A percentile compares a stretch with the other conserved stretches of the same genome.
Evolutionary conservation across 352 stramenopile species (phyloP).

Genomic region (Phytophthora meadii): DNA sequence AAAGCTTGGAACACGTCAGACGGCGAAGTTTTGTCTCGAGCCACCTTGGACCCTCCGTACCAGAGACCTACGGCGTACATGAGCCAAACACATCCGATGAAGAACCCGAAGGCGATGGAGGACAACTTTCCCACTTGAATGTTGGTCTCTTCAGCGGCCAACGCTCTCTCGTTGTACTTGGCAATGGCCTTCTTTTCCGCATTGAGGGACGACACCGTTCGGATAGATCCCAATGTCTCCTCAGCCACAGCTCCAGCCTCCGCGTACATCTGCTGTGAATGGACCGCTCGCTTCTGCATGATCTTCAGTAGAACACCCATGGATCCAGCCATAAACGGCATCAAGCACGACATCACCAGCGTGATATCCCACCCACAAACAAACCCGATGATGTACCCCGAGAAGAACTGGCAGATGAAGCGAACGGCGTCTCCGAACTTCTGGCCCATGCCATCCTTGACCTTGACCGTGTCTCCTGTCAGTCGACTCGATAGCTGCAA

Average conservation of each 20-base stretch:
- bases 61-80: constrained; percentile 60
- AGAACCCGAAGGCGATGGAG: constrained; percentile 38
- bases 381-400: constrained; percentile 48
- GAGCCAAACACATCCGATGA: constrained; percentile 46
- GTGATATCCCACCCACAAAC: constrained; percentile 49
- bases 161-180: constrained; percentile 27
- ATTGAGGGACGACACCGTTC: constrained; percentile 53
- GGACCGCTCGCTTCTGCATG: constrained; percentile 27
- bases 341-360: constrained; percentile 42
- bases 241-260: constrained; percentile 52
- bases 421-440: constrained; percentile 48
- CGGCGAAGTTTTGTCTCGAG: constrained; percentile 21
- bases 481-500: constrained; percentile 43
- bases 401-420: constrained; percentile 38
- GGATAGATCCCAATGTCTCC: constrained; percentile 51
- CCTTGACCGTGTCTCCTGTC: constrained; percentile 43
- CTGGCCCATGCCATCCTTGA: constrained; percentile 56
- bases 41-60: constrained; percentile 45
- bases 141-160: constrained; percentile 15
- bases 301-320: constrained; percentile 44
- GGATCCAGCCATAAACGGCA: constrained; percentile 39
- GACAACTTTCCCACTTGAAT: constrained; percentile 43
- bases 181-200: constrained; percentile 38
- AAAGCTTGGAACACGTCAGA: constrained; percentile 56
- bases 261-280: constrained; percentile 42